Conservation (phyloP, 805 yeast genomes). For the Henningerozyma blattae region DNA sequence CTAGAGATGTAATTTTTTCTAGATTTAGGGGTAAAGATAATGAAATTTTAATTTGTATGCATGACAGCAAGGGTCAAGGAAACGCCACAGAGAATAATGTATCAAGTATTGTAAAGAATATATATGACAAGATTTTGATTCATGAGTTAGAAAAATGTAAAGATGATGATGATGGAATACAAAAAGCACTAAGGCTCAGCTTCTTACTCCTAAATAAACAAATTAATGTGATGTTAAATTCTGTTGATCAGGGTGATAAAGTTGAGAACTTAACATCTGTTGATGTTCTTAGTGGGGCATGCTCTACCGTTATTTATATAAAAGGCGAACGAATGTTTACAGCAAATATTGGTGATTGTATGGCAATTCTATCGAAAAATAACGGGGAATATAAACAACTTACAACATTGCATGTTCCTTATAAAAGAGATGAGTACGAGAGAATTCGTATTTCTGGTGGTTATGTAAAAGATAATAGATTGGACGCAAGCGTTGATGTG, state of each 20-base stretch:
- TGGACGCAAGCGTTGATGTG: slow-evolving; percentile 72
- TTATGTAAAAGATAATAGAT: slow-evolving; percentile 70
- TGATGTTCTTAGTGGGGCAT: slow-evolving; percentile 73
- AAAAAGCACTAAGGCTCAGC: slow-evolving; percentile 71
- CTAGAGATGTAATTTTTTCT: slow-evolving; percentile 78
- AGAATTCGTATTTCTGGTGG: slow-evolving; percentile 89
- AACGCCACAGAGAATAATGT: slow-evolving; percentile 45
- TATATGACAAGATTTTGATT: slow-evolving; percentile 56
- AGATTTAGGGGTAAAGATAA: slow-evolving; percentile 76
- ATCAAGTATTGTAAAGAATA: slow-evolving; percentile 60
- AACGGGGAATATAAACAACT: slow-evolving; percentile 72
- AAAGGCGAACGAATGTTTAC: slow-evolving; percentile 58
- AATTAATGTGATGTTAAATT: slow-evolving; percentile 39
- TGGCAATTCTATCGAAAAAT: slow-evolving; percentile 63
- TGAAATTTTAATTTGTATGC: slow-evolving; percentile 69
- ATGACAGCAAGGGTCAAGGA: slow-evolving; percentile 62
- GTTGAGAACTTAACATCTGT: slow-evolving; percentile 38
- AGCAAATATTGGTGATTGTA: slow-evolving; percentile 87
- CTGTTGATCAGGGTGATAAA: slow-evolving; percentile 41
- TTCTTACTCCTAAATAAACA: slow-evolving; percentile 74
- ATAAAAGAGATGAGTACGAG: slow-evolving; percentile 64
- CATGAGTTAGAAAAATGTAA: slow-evolving; percentile 29
- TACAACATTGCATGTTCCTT: slow-evolving; percentile 76
- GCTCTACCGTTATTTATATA: slow-evolving; percentile 72
- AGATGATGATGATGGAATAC: slow-evolving; percentile 36